Conservation (phyloP, 1,284 basidiomycete species). For the Sphagnurus paluster region DNA sequence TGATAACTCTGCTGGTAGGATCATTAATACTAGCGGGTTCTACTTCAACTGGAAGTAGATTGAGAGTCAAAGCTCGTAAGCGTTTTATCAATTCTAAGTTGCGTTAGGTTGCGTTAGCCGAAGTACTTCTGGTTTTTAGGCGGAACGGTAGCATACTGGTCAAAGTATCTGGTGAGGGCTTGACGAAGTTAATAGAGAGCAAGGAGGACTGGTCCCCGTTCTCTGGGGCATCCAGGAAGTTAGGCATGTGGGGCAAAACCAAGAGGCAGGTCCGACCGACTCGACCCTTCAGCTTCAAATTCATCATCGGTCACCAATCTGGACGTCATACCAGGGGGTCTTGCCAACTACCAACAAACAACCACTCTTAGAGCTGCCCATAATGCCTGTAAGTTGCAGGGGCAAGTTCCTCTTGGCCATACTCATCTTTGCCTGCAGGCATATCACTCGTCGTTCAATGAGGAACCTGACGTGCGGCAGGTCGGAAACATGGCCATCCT, state of each 20-base stretch:
- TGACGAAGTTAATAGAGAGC: slow-evolving; percentile 45
- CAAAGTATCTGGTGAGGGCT: slow-evolving; percentile 68
- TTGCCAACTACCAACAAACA: slow-evolving; percentile 25
- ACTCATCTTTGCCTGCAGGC: slow-evolving; percentile 54
- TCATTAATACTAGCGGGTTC: slow-evolving; percentile 56
- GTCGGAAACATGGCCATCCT: slow-evolving; percentile 92
- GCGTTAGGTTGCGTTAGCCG: slow-evolving; percentile 9
- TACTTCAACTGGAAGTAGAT: slow-evolving; percentile 82
- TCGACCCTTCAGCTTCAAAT: too few relatives aligned
- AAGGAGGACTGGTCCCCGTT: slow-evolving; percentile 49
- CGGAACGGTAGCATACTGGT: slow-evolving; percentile 51
- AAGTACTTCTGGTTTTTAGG: not conserved
- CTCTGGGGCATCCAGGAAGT: slow-evolving; percentile 28
- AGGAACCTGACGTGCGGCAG: slow-evolving; percentile 76
- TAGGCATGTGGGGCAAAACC: slow-evolving; percentile 31
- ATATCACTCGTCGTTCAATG: slow-evolving; percentile 96
- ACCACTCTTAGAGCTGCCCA: slow-evolving; percentile 18
- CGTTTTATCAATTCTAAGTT: slow-evolving; percentile 85
- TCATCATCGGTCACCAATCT: not conserved
- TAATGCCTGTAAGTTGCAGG: slow-evolving; percentile 58
- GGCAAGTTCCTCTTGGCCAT: not conserved
- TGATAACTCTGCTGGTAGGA: slow-evolving; percentile 72
- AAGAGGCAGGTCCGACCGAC: too few relatives aligned
- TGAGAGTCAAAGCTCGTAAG: slow-evolving; percentile 74
- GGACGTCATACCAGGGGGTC: slow-evolving; percentile 20